Base-by-base conservation (phyloP, 1,284 basidiomycete species). In the Ceratobasidium sp. region DNA sequence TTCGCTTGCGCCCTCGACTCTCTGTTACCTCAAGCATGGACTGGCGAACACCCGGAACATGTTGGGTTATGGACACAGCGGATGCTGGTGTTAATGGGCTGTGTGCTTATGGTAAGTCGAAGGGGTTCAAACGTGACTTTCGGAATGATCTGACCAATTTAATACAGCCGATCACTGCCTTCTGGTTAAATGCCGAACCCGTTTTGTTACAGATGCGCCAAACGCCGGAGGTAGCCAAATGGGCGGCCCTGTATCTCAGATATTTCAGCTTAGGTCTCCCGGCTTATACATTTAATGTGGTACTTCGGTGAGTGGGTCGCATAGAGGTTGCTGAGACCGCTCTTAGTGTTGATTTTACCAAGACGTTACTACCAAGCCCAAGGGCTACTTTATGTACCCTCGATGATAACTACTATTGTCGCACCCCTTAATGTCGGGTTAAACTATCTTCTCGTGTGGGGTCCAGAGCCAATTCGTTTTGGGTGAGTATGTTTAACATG, bases 51-150 rank as follows among this genome's bases (percentile, higher is more conserved):
- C 57, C 96, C 95, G 0, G 86, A 91, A 7, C 86, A 95, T 0
- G 95, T 98, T 29, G 96, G 96, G 4, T 85, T 97, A 0, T 97
- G 95, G 95, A 85, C 93, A 15, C 95, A 97, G 81, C 86, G 96
- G 76, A 96, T 95, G 93, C 84, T 79, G 64, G 87, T 96, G 56
- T 88, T 95, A 6, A 89, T 92, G 85, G 80, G 86, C 8, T 84
- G 86, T n/a, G 82, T 87, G 22, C 79, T 91, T 44, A 83, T 91
- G 59, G 90, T 92, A 80, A 76, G 90, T 84, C 22, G 14, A 15
- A 53, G 41, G 44, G 54, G 4, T 24, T 74, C 15, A 11, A 76
- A 82, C 82, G 0, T 83, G 83, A 80, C 80, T 80, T 53, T 75
- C n/a, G 33, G 53, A 60, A 41, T 54, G 0, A 62, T 36, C 54